These are phyloP conservation scores for Endoconidiophora polonica DNA, from an alignment of 2,329 filamentous ascomycete species.

Conservation along the genomic window DNA sequence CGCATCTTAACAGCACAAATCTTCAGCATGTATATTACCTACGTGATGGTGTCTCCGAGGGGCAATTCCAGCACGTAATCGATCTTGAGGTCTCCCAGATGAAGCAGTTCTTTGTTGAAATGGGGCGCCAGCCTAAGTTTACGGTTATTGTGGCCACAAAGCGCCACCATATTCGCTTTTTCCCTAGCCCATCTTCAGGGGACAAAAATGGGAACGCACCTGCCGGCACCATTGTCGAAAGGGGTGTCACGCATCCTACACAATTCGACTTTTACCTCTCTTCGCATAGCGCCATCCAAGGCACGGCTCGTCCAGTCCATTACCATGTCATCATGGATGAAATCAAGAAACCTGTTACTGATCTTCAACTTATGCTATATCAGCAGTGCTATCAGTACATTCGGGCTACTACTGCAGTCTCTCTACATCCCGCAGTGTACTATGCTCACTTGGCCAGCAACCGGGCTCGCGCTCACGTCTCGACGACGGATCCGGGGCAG, in stretches of 20 bases:
- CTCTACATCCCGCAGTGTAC: constrained; percentile 77
- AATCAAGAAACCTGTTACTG: constrained; percentile 45
- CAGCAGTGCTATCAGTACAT: constrained; percentile 90
- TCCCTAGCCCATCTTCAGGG: constrained; percentile 41
- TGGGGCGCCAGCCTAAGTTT: constrained; percentile 41
- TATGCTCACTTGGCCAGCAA: constrained; percentile 83
- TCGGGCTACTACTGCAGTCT: constrained; percentile 83
- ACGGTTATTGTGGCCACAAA: constrained; percentile 83
- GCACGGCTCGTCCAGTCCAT: constrained; percentile 79
- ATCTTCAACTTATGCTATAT: constrained; percentile 78
- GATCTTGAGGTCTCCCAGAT: constrained; percentile 61
- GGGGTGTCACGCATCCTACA: constrained; percentile 76
- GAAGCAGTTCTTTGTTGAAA: constrained; percentile 37
- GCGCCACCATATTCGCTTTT: constrained; percentile 86
- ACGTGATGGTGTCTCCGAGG: constrained; percentile 81
- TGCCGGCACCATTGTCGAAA: constrained; percentile 76
- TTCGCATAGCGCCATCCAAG: constrained; percentile 64
- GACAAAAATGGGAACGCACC: constrained; percentile 71
- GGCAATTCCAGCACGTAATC: constrained; percentile 67
- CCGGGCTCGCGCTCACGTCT: constrained; percentile 62
- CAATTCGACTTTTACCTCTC: constrained; percentile 71
- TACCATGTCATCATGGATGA: constrained; percentile 86
- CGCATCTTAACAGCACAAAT: constrained; percentile 11
- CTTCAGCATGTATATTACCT: constrained; percentile 55
- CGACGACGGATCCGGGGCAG: constrained; percentile 18